Percentiles rank a stretch among this genome's conserved stretches.
These are phyloP conservation scores for Lindgomyces ingoldianus DNA, from an alignment of 495 filamentous ascomycete genomes.

Conservation along the genomic window DNA sequence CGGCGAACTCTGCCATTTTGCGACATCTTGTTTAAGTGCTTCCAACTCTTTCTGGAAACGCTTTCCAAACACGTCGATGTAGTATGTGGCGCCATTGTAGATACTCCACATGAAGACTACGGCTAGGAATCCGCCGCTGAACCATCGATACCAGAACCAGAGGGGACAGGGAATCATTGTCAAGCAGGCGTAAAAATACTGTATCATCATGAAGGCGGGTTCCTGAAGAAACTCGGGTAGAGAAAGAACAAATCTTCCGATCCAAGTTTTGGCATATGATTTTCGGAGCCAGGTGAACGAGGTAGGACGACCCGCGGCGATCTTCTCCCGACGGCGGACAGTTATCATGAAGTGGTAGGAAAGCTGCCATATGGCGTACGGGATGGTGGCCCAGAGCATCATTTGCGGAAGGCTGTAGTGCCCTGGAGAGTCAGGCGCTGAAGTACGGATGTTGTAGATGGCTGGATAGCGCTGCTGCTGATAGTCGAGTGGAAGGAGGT, in stretches of 20 bases:
- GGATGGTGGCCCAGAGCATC: conserved; percentile 90
- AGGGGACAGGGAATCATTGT: conserved; percentile 94
- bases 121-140: conserved; percentile 72
- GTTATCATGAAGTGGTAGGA: conserved; percentile 92
- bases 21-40: conserved; percentile 82
- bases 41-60: conserved; percentile 96
- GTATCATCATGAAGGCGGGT: conserved; percentile 90
- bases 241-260: conserved; percentile 79
- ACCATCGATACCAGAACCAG: conserved; percentile 90
- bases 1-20: conserved; percentile 71
- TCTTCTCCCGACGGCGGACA: conserved; percentile 86
- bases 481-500: conserved; percentile 66
- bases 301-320: conserved; percentile 91
- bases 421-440: conserved; percentile 64
- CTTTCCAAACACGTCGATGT: conserved; percentile 96
- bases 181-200: conserved; percentile 83
- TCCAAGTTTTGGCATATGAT: conserved; percentile 82
- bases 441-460: conserved; percentile 77
- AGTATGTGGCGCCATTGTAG: conserved; percentile 94
- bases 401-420: conserved; percentile 82
- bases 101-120: conserved; percentile 86
- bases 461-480: conserved; percentile 80
- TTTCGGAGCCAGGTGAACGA: conserved; percentile 96
- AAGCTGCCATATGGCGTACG: conserved; percentile 90
- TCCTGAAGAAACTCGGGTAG: conserved; percentile 79